Evolutionary conservation across 2,329 filamentous ascomycete genomes (phyloP), one percentile per base, ranked within the genome.

Genomic region (Aspergillus spinulosporus): DNA sequence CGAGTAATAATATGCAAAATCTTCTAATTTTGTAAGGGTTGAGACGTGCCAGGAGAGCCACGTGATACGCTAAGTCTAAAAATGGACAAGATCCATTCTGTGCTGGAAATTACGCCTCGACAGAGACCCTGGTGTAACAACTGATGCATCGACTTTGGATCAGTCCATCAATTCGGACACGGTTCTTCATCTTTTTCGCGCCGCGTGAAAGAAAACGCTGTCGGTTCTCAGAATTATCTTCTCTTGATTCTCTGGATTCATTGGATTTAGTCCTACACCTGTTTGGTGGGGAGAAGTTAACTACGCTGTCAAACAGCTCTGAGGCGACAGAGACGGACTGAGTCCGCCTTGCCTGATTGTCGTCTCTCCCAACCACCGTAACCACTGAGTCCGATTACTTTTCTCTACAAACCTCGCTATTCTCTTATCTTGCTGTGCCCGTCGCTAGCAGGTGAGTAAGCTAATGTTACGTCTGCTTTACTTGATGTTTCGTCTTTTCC

Each of bases 51-150:
- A 48, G 56, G 56, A 59, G 59, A 45, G 46, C 56, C 66, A 68
- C 64, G 66, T 67, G 66, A 67, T 49, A 39, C 52, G 53, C 66
- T 59, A 66, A 46, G 26, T 39, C 58, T 59, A 14, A 12, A 62
- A 56, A 14, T 56, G 56, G 46, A 48, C 51, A 42, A 42, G 49
- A 45, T 54, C 52, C 60, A 58, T 46, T 43, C 58, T 59, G 65
- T 67, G 60, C 65, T 68, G 61, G 62, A 57, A 64, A 66, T 42
- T 68, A 65, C 67, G 67, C 67, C 42, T 32, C 34, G 34, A n/a
- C 40, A 42, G 51, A 45, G 37, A 55, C 49, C 52, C 55, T 49
- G 43, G 55, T 57, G 55, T 53, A 57, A 53, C 56, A 50, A 55
- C 47, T 50, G 55, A 56, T 57, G 46, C 44, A 57, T 57, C 55